A percentile compares a stretch with the other conserved stretches of the same genome.
Conservation (phyloP, 768 basidiomycete species). For the Boletales sp. region DNA sequence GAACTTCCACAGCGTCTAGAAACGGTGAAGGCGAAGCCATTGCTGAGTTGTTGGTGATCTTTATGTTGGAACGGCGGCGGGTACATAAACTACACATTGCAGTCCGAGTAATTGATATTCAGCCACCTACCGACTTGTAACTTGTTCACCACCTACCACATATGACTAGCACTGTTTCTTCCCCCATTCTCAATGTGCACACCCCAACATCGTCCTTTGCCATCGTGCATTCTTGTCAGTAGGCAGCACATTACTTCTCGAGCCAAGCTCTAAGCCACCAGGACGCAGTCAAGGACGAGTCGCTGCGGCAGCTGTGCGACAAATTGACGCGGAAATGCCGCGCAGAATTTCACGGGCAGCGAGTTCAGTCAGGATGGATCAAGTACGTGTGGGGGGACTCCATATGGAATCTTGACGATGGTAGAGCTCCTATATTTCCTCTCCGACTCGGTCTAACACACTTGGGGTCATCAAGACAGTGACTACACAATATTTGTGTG, state of each 20-base stretch:
- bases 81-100: no score
- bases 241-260: neutral
- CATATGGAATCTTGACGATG: conserved; percentile 88
- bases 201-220: conserved; percentile 75
- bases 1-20: conserved; percentile 58
- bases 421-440: conserved; percentile 35
- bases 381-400: conserved; percentile 81
- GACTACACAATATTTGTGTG: conserved; percentile 87
- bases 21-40: conserved; percentile 61
- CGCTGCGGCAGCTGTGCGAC: conserved; percentile 59
- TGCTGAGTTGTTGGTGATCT: conserved; percentile 69
- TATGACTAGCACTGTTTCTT: conserved; percentile 30
- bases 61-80: neutral
- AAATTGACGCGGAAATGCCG: conserved; percentile 67
- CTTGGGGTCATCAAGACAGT: conserved; percentile 47
- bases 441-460: neutral
- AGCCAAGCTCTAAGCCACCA: conserved; percentile 6
- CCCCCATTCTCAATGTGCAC: conserved; percentile 65
- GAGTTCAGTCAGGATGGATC: conserved; percentile 75
- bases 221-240: conserved; percentile 70
- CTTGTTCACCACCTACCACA: no score
- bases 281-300: conserved; percentile 61
- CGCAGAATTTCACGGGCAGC: conserved; percentile 53
- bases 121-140: no score
- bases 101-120: no score